Evolutionary conservation across 139 green algal species (phyloP).

Genomic region (Chlamydomonas sphaeroides): DNA sequence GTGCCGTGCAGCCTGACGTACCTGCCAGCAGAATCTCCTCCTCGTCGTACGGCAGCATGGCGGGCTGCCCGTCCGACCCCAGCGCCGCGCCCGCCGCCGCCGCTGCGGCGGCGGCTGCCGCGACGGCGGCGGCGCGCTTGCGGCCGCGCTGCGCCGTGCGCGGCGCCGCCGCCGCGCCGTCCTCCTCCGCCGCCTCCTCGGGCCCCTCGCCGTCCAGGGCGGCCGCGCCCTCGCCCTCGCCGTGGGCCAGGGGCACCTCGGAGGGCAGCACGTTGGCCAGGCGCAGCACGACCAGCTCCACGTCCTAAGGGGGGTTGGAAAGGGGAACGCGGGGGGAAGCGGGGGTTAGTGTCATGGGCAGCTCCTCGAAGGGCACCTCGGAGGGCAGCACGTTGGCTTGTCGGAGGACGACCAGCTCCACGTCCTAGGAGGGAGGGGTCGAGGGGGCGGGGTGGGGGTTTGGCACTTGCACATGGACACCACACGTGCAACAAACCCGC

Average conservation of each 20-base stretch:
- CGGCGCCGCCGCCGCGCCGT: background rate
- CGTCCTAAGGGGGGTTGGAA: too few species aligned
- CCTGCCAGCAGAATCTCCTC: constrained; percentile 27
- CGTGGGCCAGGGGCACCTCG: background rate
- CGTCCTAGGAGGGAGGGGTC: too few species aligned
- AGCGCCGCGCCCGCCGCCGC: background rate
- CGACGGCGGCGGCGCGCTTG: too few species aligned
- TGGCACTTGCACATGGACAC: too few species aligned
- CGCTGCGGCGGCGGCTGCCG: background rate
- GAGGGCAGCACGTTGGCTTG: background rate
- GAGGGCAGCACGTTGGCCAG: background rate
- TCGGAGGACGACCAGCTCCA: constrained; percentile 1
- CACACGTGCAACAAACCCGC: too few species aligned
- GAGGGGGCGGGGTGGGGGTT: too few species aligned
- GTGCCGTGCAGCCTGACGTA: too few species aligned
- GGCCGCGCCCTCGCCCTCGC: background rate
- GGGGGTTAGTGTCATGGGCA: too few species aligned
- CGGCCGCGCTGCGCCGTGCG: background rate
- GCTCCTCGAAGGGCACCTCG: background rate
- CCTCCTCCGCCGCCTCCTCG: background rate
- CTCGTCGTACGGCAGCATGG: constrained; percentile 23
- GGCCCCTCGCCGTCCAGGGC: background rate
- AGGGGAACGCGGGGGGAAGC: too few species aligned
- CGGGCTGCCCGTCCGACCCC: background rate
- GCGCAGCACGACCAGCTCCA: constrained; percentile 5